A percentile compares a stretch with the other conserved stretches of the same genome.
These are phyloP conservation scores for Tricladium varicosporioides DNA, from an alignment of 2,329 filamentous ascomycete species.

Conservation along the genomic window DNA sequence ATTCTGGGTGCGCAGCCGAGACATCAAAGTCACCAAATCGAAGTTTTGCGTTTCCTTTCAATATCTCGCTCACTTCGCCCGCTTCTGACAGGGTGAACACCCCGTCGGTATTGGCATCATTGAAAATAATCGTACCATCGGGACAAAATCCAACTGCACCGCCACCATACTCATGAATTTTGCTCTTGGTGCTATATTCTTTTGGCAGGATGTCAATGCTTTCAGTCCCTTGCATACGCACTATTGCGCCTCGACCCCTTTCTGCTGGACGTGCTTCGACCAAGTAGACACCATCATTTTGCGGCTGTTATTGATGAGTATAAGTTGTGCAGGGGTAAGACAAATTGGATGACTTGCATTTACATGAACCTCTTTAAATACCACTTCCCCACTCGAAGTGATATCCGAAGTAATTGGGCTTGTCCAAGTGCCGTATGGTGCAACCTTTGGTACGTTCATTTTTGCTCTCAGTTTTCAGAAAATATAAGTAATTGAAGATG, in stretches of 20 bases:
- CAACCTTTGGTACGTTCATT: constrained; percentile 10
- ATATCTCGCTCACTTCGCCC: constrained; percentile 32
- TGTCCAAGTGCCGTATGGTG: constrained; percentile 38
- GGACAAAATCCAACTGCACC: constrained; percentile 41
- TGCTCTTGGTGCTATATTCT: constrained; percentile 43
- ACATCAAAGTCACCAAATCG: constrained; percentile 48
- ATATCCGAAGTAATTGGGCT: constrained; percentile 39
- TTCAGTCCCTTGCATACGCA: constrained; percentile 39
- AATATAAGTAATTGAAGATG: too few species aligned
- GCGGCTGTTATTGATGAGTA: constrained; percentile 16
- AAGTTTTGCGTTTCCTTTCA: constrained; percentile 37
- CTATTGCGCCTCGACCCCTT: constrained; percentile 44
- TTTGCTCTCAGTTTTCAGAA: too few species aligned
- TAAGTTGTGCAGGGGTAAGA: constrained; percentile 2
- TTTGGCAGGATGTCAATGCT: constrained; percentile 42
- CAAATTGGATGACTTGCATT: constrained; percentile 17
- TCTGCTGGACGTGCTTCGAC: constrained; percentile 35
- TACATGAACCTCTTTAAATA: constrained; percentile 32
- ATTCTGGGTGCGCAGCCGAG: constrained; percentile 35
- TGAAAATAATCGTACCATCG: constrained; percentile 45
- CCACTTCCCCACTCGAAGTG: constrained; percentile 34
- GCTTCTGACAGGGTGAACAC: constrained; percentile 43
- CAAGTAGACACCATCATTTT: constrained; percentile 35
- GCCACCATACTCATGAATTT: constrained; percentile 54
- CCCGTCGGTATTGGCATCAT: constrained; percentile 41